Percentiles rank a stretch among this genome's conserved stretches.
phyloP scores from a whole-genome alignment of 208 protist genomes.

The Acanthamoeba culbertsoni region DNA sequence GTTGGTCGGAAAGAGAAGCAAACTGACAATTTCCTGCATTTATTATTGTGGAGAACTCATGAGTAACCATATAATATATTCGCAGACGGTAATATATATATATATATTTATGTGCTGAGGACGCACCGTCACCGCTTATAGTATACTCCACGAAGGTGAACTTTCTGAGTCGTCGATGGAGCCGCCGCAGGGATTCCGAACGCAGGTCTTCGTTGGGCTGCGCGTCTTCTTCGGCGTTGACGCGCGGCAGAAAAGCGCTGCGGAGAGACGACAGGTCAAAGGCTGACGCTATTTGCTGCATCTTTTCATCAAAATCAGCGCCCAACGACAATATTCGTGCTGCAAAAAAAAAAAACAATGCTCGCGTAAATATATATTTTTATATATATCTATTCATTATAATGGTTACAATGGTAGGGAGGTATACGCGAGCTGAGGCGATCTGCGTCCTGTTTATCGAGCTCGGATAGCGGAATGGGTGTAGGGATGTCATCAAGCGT shows the following conservation, averaged over 20 bases:
- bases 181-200: neutral
- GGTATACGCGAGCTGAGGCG: neutral
- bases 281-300: neutral
- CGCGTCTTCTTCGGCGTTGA: neutral
- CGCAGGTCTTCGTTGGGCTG: neutral
- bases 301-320: constrained; percentile 12
- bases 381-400: neutral
- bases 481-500: neutral
- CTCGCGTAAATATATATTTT: neutral
- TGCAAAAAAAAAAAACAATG: neutral
- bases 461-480: neutral
- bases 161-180: neutral
- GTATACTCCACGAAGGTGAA: constrained; percentile 38
- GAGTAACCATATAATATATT: neutral
- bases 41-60: no score
- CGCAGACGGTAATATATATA: neutral
- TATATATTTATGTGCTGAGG: neutral
- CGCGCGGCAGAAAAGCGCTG: neutral
- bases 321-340: neutral
- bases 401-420: neutral
- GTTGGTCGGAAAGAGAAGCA: constrained; percentile 22
- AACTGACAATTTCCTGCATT: constrained; percentile 57
- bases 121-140: constrained; percentile 41
- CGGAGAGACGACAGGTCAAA: constrained; percentile 2
- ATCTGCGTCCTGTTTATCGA: neutral